A percentile compares a stretch with the other conserved stretches of the same genome.
Evolutionary conservation across 2,329 filamentous ascomycete genomes (phyloP).

Genomic region (Hypoxylon sp.): DNA sequence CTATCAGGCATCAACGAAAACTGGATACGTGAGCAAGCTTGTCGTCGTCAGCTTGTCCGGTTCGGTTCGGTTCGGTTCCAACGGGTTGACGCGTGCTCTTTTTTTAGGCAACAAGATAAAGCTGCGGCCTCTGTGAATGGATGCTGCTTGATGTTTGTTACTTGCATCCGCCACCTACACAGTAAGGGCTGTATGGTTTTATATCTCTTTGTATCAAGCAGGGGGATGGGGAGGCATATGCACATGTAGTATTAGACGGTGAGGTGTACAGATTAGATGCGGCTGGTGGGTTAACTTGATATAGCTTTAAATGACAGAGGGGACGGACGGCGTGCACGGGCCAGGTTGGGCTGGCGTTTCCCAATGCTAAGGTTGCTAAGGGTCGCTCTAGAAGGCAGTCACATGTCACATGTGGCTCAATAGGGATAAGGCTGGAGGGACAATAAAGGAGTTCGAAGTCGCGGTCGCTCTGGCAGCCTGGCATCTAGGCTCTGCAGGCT

Average conservation of each 20-base stretch:
- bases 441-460: neutral
- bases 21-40: neutral
- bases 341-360: constrained; percentile 19
- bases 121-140: neutral
- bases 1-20: constrained; percentile 12
- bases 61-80: too few species aligned
- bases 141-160: neutral
- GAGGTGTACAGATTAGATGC: neutral
- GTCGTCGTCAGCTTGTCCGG: constrained; percentile 27
- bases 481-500: too few species aligned
- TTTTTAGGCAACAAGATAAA: constrained; percentile 31
- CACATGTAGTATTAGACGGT: neutral
- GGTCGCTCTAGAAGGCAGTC: constrained; percentile 8
- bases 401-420: constrained; percentile 30
- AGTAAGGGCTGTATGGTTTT: too few species aligned
- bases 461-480: too few species aligned
- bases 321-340: constrained; percentile 8
- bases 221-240: too few species aligned
- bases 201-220: too few species aligned
- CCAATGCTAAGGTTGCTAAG: too few species aligned
- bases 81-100: constrained; percentile 25
- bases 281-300: constrained; percentile 5
- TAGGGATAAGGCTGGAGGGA: constrained; percentile 17
- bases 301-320: too few species aligned
- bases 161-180: too few species aligned